Evolutionary conservation across 2,329 filamentous ascomycete species (phyloP), one percentile per base, ranked within the genome.

Genomic region (Trichoderma koningiopsis): DNA sequence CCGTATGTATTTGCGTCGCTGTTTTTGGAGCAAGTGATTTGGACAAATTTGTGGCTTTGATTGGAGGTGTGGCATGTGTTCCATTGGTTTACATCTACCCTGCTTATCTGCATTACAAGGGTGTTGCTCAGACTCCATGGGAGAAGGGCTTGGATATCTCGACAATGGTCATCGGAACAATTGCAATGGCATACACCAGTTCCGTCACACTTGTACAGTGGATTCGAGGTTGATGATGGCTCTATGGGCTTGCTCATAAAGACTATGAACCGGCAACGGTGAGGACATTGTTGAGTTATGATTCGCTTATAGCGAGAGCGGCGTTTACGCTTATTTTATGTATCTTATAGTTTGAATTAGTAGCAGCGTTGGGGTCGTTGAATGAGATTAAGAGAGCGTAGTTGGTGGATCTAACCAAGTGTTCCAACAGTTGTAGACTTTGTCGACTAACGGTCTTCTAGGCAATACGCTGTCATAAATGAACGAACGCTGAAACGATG

Each of bases 31-130:
- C 90, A 0, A 88, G 85, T 53, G 89, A 92, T 76, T 81, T 93
- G 71, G 91, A 93, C 78, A 89, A 90, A 71, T 93, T 93, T 72
- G 91, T 93, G 14, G 88, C 91, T 0, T 80, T 93, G 58, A 92
- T 93, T 72, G 91, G 91, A 14, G 89, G 87, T 47, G 88, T 92
- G 75, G 91, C 91, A 2, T 93, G 91, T 73, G 89, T 93, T 66
- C 91, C 91, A 16, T 79, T 93, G 72, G 91, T 93, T 13, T 93
- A 93, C 78, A 91, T 93, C 70, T 93, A 93, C 75, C 91, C 92
- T 55, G 86, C 91, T 0, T 89, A 85, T 71, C 76, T 94, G 75
- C 91, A 94, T 77, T 91, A 88, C 79, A 88, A 85, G 74, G 91
- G 88, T 5, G 83, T 90, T 4, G 91, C 91, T 7, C 81, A 84